Evolutionary conservation across 2,329 filamentous ascomycete genomes (phyloP), one percentile per base, ranked within the genome.

Genomic region (Colletotrichum gigasporum): DNA sequence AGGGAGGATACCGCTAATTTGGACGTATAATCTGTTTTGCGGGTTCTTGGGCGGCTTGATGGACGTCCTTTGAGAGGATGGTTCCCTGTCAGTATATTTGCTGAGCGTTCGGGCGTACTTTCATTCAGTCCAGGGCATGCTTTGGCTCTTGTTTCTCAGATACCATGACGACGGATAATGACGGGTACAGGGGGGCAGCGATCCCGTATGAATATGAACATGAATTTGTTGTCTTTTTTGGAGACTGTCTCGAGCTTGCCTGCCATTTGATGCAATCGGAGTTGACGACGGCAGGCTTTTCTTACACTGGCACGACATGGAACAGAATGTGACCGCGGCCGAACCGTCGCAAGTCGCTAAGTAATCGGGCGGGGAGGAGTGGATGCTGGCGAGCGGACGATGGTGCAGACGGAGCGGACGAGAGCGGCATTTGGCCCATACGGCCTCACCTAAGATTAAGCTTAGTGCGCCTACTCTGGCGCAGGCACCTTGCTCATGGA

Each of bases 1-100:
- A 74, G 73, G 58, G 83, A 87, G 67, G 84, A 88, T 78, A 86
- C 83, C 74, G 82, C 79, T 30, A 76, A 76, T 50, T 71, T 87
- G 50, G 84, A 86, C 60, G 71, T 82, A 73, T 82, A 71, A 75
- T 67, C 51, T 57, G 51, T 66, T 67, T 63, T 64, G 11, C 44
- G 39, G 41, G 42, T 55, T 54, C 45, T 60, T 69, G 9, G 55
- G 55, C 26, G 55, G 41, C 53, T 63, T 34, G 24, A 34, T 50
- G 44, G 30, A 56, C 44, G 26, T 71, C 66, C n/a, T 32, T 42
- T 37, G 35, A 20, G 41, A 30, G 42, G 34, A 14, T 10, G 11
- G 37, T 63, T 47, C 48, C 44, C 12, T 50, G 41, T 47, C 6
- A 24, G 14, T 11, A 48, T 56, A 7, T 45, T 56, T 65, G 50